Evolutionary conservation across 2,329 filamentous ascomycete species (phyloP), one percentile per base, ranked within the genome.

Genomic region (Zymoseptoria crescenta): DNA sequence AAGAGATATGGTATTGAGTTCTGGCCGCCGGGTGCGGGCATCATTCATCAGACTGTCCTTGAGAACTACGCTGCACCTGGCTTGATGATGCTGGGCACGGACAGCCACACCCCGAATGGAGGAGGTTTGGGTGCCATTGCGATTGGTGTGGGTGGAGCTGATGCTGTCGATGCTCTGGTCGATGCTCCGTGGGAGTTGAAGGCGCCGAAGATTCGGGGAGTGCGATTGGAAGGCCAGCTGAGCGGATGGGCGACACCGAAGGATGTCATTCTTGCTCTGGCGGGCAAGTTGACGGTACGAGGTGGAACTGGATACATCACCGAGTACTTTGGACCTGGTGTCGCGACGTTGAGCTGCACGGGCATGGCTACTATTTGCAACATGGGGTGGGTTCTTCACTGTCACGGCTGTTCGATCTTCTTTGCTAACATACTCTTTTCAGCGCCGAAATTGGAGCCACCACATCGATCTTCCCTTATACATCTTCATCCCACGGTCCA

Each of bases 11-110:
- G 92, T 51, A 94, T 96, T 73, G 91, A 96, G 74, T 96, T 96
- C 72, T 96, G 91, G 92, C 90, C 91, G 1, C 91, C 91, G 0
- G 92, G 92, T 61, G 91, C 92, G 7, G 92, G 91, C 64, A 96
- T 96, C 66, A 96, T 99, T 66, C 94, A 99, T 77, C 94, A 99
- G 82, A 96, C 90, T 56, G 94, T 99, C 21, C 77, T 99, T 68
- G 94, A 99, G 79, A 97, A 99, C 77, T 99, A 99, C 73, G 89
- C 92, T 35, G 86, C 93, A n/a, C 94, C 94, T 20, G 94, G 94
- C 54, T 77, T 97, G 68, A 96, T 99, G 92, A 97, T 99, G 91
- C 83, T 99, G 49, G 94, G 94, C 58, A 99, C 94, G 29, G 94
- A 99, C 76, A 96, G 90, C 70, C 94, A 99, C 76, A 96, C 91